Percentiles rank a stretch among this genome's conserved stretches.
phyloP scores from a whole-genome alignment of 2,329 filamentous ascomycete genomes.

The Fusarium albidum region DNA sequence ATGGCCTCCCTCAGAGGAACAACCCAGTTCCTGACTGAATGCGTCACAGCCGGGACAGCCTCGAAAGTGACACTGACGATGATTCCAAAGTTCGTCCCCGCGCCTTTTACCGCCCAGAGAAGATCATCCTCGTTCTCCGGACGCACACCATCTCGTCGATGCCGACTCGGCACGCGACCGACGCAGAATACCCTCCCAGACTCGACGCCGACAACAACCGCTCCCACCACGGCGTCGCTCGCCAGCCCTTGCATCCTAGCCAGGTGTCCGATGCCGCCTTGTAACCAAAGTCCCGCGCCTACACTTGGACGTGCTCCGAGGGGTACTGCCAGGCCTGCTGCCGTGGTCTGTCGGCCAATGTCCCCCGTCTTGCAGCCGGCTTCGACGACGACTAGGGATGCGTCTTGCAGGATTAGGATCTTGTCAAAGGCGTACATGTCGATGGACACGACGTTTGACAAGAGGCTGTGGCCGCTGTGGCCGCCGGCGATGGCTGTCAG shows the following conservation, averaged over 20 bases:
- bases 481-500: constrained; percentile 65
- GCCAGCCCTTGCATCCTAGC: constrained; percentile 62
- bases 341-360: constrained; percentile 58
- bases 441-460: constrained; percentile 60
- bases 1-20: constrained; percentile 42
- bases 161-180: constrained; percentile 58
- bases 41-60: constrained; percentile 52
- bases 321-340: constrained; percentile 61
- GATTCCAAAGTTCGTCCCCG: constrained; percentile 67
- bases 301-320: constrained; percentile 70
- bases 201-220: constrained; percentile 61
- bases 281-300: constrained; percentile 69
- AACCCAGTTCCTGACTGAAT: constrained; percentile 51
- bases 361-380: constrained; percentile 65
- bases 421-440: constrained; percentile 66
- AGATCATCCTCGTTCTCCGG: constrained; percentile 59
- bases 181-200: constrained; percentile 58
- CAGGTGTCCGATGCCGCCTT: constrained; percentile 72
- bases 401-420: constrained; percentile 1
- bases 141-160: constrained; percentile 51
- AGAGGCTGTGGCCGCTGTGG: constrained; percentile 67
- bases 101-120: constrained; percentile 66
- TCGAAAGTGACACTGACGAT: constrained; percentile 62
- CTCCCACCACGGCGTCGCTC: constrained; percentile 68
- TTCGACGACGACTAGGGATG: constrained; percentile 57